A percentile compares a stretch with the other conserved stretches of the same genome.
Evolutionary conservation across 139 green algal genomes (phyloP).

Genomic region (Chlamydomonas incerta): DNA sequence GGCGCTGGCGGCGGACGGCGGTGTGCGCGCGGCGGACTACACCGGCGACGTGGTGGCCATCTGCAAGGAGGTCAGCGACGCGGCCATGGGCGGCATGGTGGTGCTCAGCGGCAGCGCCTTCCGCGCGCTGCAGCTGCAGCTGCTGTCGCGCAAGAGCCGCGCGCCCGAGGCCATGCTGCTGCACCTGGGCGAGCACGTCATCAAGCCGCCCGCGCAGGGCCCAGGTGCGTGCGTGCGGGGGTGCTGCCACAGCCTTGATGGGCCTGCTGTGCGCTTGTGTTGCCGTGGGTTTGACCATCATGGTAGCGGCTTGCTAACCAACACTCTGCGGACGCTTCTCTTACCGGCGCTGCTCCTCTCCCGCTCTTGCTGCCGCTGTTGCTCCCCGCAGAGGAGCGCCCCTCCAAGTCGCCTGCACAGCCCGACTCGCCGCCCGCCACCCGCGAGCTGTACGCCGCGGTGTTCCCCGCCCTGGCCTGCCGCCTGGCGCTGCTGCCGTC

Average conservation of each 20-base stretch:
- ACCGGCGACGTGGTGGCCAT: neutral
- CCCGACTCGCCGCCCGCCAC: no score
- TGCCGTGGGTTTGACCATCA: no score
- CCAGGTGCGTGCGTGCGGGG: neutral
- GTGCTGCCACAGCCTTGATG: no score
- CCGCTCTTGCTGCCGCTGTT: no score
- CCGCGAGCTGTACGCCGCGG: neutral
- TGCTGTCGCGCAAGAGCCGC: neutral
- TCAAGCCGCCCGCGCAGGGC: neutral
- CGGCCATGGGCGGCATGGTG: neutral
- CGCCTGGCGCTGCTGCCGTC: conserved; percentile 1
- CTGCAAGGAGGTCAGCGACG: neutral
- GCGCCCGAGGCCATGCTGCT: neutral
- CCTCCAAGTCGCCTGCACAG: no score
- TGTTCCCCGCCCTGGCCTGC: neutral
- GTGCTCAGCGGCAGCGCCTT: neutral
- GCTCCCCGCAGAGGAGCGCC: no score
- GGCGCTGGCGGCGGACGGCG: neutral
- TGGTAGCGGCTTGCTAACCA: no score
- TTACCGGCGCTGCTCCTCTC: no score
- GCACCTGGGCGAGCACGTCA: neutral
- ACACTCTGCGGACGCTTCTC: no score
- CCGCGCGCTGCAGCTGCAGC: neutral
- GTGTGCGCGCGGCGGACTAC: neutral
- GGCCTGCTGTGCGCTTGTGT: neutral